These are phyloP conservation scores for Pythium aphanidermatum DNA, from an alignment of 352 stramenopile genomes.

Conservation along the genomic window DNA sequence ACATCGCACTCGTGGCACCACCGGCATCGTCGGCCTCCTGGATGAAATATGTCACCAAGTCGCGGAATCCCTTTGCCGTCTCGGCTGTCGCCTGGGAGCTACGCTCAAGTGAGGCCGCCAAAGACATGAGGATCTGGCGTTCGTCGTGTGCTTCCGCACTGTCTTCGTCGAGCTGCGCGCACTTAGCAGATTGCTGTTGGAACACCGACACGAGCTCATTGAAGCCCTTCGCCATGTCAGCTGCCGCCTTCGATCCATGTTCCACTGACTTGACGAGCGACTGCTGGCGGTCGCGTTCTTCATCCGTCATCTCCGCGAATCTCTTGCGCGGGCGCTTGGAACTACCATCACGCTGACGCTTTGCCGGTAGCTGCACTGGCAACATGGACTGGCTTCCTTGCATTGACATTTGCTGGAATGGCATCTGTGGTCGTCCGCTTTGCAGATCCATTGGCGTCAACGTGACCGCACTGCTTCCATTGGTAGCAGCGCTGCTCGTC, in stretches of 20 bases:
- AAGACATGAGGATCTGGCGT: slow-evolving; percentile 16
- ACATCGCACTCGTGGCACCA: too few species aligned
- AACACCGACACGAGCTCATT: slow-evolving; percentile 19
- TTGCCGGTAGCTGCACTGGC: not conserved
- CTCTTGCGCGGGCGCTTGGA: slow-evolving; percentile 9
- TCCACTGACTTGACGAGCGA: slow-evolving; percentile 39
- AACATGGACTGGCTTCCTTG: not conserved
- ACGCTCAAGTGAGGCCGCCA: slow-evolving; percentile 40
- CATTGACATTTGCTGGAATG: not conserved
- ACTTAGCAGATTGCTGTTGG: slow-evolving; percentile 17
- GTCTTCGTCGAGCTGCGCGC: slow-evolving; percentile 13
- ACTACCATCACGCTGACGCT: slow-evolving; percentile 7
- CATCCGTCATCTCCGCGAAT: slow-evolving; percentile 4
- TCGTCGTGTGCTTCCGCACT: slow-evolving; percentile 10
- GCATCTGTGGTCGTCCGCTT: too few species aligned
- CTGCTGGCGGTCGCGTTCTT: slow-evolving; percentile 21
- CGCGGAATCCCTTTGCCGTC: slow-evolving; percentile 22
- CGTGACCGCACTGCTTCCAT: too few species aligned
- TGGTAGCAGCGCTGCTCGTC: too few species aligned
- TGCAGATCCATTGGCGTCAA: too few species aligned
- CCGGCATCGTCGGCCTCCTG: slow-evolving; percentile 19
- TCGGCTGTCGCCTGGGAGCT: slow-evolving; percentile 36
- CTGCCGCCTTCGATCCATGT: slow-evolving; percentile 40
- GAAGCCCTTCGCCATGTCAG: slow-evolving; percentile 24
- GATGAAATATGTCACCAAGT: slow-evolving; percentile 19